Base-by-base conservation (phyloP, 106 monocot species). In the Dioscorea zingiberensis region DNA sequence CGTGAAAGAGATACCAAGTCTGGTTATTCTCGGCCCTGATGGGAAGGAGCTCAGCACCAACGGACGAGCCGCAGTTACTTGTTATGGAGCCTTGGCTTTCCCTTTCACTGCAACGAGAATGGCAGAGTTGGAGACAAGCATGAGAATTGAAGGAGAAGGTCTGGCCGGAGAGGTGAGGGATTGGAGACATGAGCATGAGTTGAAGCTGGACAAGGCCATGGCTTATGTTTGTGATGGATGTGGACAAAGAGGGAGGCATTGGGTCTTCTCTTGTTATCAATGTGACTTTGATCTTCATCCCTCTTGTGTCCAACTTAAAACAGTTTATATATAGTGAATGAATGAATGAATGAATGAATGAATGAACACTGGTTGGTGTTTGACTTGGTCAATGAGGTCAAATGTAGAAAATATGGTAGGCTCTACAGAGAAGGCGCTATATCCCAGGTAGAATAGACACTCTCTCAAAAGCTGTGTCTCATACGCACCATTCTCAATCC, bases 211-310 rank as follows among this genome's bases (percentile, higher is more conserved):
- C 21, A 58, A 58, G 60, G 62, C 71, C 6, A 68, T 53, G 58
- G 57, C 61, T 24, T 81, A 81, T 45, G 76, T 71, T 0, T 81
- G 81, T 24, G 76, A 81, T 62, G 47, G 23, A 14, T 81, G 81
- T 54, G 9, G 49, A 13, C 29, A 19, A 9, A 29, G 7, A 16
- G 77, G 82, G 46, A 69, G 66, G 46, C 46, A 59, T 22, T 83
- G 82, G 73, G 77, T 66, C 54, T 82, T 77, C 66, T 74, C 74
- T 18, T 83, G 69, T 25, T 56, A 47, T 21, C 48, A 49, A 10
- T 74, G 82, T 53, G 60, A 73, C 60, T 83, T 65, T 19, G 78
- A 83, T 69, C 72, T 77, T 23, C 81, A 81, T 29, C 77, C 82
- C 3, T 14, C 53, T 13, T 83, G 82, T 47, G 23, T 6, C 19